Evolutionary conservation across 163 green algal genomes (phyloP).

Genomic region (Volvox carteri): DNA sequence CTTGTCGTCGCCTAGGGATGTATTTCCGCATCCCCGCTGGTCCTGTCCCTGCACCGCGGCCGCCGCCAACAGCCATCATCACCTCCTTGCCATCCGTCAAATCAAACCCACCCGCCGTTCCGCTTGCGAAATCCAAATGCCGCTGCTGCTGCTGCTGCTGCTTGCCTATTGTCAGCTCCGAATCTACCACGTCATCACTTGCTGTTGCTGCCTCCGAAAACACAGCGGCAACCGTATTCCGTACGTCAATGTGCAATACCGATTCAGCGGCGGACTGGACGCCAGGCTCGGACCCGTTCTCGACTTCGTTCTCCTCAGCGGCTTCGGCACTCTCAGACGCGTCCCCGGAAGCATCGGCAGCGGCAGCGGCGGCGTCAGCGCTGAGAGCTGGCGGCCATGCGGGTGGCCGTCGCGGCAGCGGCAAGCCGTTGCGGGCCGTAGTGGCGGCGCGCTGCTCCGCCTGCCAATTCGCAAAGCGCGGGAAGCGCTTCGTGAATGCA

Average conservation of each 20-base stretch:
- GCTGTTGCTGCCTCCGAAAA: not conserved
- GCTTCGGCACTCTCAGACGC: too few species aligned
- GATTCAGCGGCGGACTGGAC: too few species aligned
- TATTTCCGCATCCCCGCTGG: not conserved
- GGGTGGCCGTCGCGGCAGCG: not conserved
- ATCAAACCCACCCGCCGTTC: not conserved
- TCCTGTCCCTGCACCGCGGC: not conserved
- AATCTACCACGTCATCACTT: not conserved
- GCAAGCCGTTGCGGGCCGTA: slow-evolving; percentile 30
- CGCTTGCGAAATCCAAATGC: not conserved
- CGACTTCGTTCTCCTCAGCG: too few species aligned
- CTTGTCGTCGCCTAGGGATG: not conserved
- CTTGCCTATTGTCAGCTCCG: not conserved
- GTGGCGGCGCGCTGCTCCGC: not conserved
- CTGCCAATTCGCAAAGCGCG: slow-evolving; percentile 38
- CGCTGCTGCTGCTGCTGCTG: not conserved
- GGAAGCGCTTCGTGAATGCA: slow-evolving; percentile 30
- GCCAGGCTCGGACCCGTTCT: too few species aligned
- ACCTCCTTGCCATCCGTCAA: not conserved
- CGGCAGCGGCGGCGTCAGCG: not conserved
- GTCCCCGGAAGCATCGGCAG: too few species aligned
- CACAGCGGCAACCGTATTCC: too few species aligned
- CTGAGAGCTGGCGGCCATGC: not conserved
- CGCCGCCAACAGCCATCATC: not conserved
- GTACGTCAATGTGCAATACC: too few species aligned